Conservation (phyloP, 116 monocot species). For the Papilionanthe hybrid region DNA sequence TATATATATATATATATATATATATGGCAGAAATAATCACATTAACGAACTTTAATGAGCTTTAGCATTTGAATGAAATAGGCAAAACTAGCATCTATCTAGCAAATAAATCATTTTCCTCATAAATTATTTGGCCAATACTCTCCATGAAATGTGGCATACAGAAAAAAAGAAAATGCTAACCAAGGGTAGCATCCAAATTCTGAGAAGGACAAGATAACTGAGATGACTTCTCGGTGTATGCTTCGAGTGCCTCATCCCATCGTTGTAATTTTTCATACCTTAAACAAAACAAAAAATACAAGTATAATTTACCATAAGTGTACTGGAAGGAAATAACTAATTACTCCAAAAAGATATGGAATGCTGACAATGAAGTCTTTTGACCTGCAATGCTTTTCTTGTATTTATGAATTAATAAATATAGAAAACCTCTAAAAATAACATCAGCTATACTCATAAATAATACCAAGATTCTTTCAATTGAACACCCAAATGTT, state of each 20-base stretch:
- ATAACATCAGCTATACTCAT: background rate
- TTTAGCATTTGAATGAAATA: background rate
- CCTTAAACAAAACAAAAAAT: conserved; percentile 34
- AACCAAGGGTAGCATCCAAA: conserved; percentile 90
- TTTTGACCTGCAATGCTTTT: background rate
- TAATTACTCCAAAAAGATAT: background rate
- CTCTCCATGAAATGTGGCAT: background rate
- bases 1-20: background rate
- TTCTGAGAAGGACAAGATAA: conserved; percentile 56
- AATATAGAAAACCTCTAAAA: background rate
- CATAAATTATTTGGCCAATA: background rate
- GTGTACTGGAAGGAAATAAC: background rate
- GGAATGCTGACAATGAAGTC: background rate
- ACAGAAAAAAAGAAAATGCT: conserved; percentile 13
- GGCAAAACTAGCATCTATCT: background rate
- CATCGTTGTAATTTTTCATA: conserved; percentile 97
- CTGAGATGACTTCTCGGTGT: conserved; percentile 75
- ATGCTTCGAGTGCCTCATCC: conserved; percentile 97
- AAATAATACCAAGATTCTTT: conserved; percentile 90
- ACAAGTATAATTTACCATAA: background rate
- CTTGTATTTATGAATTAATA: background rate
- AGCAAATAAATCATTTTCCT: background rate
- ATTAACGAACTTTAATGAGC: background rate
- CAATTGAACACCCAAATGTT: conserved; percentile 87
- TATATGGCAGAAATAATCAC: background rate